Evolutionary conservation across 345 rosid species (phyloP).

Genomic region (Linum lewisii): DNA sequence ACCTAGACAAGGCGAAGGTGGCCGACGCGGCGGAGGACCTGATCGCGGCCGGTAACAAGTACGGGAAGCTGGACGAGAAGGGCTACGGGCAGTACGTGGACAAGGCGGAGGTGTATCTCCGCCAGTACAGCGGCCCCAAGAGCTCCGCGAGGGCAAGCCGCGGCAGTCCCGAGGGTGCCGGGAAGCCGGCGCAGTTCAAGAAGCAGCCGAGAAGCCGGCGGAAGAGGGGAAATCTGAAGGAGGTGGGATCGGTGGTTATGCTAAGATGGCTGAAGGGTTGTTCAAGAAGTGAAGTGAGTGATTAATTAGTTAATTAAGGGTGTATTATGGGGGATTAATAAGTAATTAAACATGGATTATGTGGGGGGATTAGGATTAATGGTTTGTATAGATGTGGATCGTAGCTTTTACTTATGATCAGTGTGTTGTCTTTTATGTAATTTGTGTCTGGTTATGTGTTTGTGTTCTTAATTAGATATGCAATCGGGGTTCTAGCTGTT

Average conservation of each 20-base stretch:
- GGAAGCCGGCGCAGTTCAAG: neutral
- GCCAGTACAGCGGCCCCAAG: neutral
- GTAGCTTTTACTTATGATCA: too few species aligned
- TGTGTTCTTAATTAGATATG: too few species aligned
- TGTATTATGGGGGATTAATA: too few species aligned
- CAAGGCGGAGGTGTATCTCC: neutral
- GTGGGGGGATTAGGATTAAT: too few species aligned
- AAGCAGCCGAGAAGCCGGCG: neutral
- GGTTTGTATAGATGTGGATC: too few species aligned
- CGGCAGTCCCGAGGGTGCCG: neutral
- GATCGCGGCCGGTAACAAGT: neutral
- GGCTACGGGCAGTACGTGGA: neutral
- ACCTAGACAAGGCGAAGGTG: neutral
- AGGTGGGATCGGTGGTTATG: neutral
- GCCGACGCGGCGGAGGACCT: neutral
- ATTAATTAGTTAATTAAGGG: too few species aligned
- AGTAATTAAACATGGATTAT: too few species aligned
- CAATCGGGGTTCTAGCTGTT: too few species aligned
- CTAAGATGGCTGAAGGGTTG: neutral
- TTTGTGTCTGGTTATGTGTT: too few species aligned
- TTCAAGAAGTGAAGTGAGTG: neutral
- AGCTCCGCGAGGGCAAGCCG: too few species aligned
- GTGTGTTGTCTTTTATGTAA: too few species aligned
- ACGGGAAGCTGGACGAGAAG: conserved; percentile 1
- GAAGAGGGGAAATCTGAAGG: neutral